phyloP scores from a whole-genome alignment of 345 rosid species.

The Gynandropsis gynandra region DNA sequence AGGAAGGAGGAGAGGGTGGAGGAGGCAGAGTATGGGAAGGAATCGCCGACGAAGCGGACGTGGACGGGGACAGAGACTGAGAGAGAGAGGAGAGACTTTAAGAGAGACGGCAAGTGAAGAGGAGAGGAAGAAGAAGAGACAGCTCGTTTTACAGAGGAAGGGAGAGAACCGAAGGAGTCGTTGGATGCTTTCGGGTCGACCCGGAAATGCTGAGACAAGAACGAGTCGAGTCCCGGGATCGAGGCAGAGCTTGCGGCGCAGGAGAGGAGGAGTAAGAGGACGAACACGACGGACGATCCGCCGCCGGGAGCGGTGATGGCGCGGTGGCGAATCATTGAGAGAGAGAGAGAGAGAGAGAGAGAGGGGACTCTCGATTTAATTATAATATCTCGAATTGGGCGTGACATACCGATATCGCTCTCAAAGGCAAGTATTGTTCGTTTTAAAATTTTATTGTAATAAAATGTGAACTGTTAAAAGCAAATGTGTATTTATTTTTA shows the following conservation, averaged over 20 bases:
- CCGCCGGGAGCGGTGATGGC: conserved; percentile 10
- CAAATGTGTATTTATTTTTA: no score
- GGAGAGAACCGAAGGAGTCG: conserved; percentile 54
- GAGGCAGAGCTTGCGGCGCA: conserved; percentile 25
- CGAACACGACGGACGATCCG: conserved; percentile 27
- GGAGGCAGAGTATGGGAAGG: conserved; percentile 48
- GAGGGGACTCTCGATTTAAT: conserved; percentile 1
- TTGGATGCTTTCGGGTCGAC: conserved; percentile 59
- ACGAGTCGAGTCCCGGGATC: conserved; percentile 52
- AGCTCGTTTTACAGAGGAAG: conserved; percentile 46
- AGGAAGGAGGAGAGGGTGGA: conserved; percentile 41
- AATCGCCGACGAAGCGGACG: conserved; percentile 52
- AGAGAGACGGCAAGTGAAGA: conserved; percentile 29
- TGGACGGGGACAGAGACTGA: conserved; percentile 48
- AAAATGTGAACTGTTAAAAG: no score
- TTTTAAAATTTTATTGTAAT: no score
- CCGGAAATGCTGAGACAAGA: conserved; percentile 45
- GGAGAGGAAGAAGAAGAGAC: conserved; percentile 39
- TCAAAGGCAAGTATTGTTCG: no score
- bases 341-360: no score
- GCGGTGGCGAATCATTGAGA: conserved; percentile 25
- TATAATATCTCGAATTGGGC: conserved; percentile 12
- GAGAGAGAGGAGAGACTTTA: conserved; percentile 43
- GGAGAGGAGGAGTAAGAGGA: conserved; percentile 21
- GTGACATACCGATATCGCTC: no score